Conservation (phyloP, 2,329 filamentous ascomycete genomes). For the Xylaria arbuscula region DNA sequence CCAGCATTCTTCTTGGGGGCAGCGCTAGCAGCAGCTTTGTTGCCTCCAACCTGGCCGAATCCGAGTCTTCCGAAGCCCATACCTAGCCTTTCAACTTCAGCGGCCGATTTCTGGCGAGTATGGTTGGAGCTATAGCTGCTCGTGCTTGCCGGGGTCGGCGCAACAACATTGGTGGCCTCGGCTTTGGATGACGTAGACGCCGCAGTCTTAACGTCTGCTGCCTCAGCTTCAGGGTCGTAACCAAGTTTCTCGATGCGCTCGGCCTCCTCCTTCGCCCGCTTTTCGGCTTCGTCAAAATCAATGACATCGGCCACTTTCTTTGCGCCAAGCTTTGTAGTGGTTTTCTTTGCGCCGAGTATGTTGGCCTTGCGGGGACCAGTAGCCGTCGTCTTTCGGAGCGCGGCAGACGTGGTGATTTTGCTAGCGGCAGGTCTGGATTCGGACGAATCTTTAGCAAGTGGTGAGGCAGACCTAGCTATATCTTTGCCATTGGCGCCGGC, state of each 20-base stretch:
- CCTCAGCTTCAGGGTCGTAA: constrained; percentile 92
- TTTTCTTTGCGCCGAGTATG: constrained; percentile 87
- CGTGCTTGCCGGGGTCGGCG: constrained; percentile 81
- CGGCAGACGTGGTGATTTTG: constrained; percentile 79
- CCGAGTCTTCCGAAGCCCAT: constrained; percentile 89
- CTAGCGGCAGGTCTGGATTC: constrained; percentile 72
- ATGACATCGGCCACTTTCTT: constrained; percentile 91
- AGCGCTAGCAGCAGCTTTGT: constrained; percentile 66
- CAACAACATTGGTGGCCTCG: constrained; percentile 70
- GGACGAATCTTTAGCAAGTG: constrained; percentile 73
- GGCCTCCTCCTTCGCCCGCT: constrained; percentile 96
- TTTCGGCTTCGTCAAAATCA: constrained; percentile 97
- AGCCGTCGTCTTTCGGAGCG: constrained; percentile 80
- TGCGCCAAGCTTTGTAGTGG: constrained; percentile 81
- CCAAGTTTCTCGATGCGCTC: constrained; percentile 95
- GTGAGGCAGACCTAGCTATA: constrained; percentile 81
- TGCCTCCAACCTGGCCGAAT: constrained; percentile 83
- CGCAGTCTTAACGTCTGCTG: constrained; percentile 59
- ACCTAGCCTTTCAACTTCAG: constrained; percentile 87
- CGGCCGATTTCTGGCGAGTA: constrained; percentile 70
- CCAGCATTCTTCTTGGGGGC: constrained; percentile 78
- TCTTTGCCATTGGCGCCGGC: constrained; percentile 78
- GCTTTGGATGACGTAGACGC: constrained; percentile 48
- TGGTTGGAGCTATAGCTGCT: constrained; percentile 72
- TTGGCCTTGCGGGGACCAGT: constrained; percentile 81